Percentiles rank a stretch among this genome's conserved stretches.
Conservation (phyloP, 331 rosid genomes). For the Erythrophleum ivorense region DNA sequence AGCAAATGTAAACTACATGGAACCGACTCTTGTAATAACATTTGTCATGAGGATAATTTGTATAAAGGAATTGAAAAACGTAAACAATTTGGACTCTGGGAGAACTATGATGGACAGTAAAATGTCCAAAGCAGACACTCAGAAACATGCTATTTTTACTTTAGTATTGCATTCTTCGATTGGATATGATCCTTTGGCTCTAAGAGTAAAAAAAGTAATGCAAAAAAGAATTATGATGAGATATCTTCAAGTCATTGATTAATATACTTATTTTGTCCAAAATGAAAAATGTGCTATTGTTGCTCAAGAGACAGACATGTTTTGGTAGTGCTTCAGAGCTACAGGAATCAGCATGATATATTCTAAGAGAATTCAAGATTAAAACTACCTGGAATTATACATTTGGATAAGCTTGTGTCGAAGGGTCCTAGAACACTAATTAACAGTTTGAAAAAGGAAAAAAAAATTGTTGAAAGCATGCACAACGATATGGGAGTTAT, state of each 20-base stretch:
- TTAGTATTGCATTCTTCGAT: background rate
- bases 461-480: background rate
- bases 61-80: background rate
- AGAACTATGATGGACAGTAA: background rate
- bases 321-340: background rate
- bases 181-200: background rate
- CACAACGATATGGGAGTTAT: background rate
- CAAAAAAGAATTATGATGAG: background rate
- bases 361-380: background rate
- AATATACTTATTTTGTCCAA: background rate
- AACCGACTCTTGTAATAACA: background rate
- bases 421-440: background rate
- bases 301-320: background rate
- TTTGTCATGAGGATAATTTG: background rate
- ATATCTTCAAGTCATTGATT: background rate
- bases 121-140: background rate
- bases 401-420: background rate
- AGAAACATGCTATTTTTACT: background rate
- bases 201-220: background rate
- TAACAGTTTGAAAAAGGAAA: background rate
- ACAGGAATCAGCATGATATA: background rate
- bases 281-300: background rate
- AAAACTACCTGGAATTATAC: background rate
- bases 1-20: constrained; percentile 19
- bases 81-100: background rate